These are phyloP conservation scores for Pholiota conissans DNA, from an alignment of 768 basidiomycete genomes.

Conservation along the genomic window DNA sequence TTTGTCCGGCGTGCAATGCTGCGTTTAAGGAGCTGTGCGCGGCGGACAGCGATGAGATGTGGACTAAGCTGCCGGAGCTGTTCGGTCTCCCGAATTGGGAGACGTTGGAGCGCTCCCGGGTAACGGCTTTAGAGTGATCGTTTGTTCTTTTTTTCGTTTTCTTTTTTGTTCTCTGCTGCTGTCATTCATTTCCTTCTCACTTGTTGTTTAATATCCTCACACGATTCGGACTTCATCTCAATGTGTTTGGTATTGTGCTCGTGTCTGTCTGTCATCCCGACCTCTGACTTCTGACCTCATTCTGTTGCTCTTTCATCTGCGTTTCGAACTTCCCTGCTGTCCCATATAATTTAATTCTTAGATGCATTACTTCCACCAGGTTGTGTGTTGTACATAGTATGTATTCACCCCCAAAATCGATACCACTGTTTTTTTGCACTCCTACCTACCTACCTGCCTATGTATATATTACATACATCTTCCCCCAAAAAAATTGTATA, in stretches of 20 bases:
- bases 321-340: not conserved
- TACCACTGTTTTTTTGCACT: not conserved
- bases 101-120: slow-evolving; percentile 23
- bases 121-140: slow-evolving; percentile 20
- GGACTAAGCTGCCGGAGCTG: slow-evolving; percentile 30
- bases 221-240: too few species aligned
- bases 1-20: slow-evolving; percentile 23
- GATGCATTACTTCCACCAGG: not conserved
- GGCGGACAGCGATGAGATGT: slow-evolving; percentile 26
- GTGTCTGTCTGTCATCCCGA: too few species aligned
- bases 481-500: too few species aligned
- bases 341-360: not conserved
- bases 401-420: not conserved
- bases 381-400: not conserved
- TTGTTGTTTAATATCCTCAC: too few species aligned
- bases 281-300: too few species aligned
- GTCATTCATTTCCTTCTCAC: too few species aligned
- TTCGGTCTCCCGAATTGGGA: slow-evolving; percentile 31
- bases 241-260: too few species aligned
- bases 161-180: not conserved
- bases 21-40: slow-evolving; percentile 19
- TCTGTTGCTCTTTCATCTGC: not conserved
- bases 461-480: too few species aligned
- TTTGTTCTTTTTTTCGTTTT: not conserved
- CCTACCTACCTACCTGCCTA: too few species aligned